Evolutionary conservation across 164 flowering plant genomes (phyloP).

Genomic region (Tetracentron sinense): DNA sequence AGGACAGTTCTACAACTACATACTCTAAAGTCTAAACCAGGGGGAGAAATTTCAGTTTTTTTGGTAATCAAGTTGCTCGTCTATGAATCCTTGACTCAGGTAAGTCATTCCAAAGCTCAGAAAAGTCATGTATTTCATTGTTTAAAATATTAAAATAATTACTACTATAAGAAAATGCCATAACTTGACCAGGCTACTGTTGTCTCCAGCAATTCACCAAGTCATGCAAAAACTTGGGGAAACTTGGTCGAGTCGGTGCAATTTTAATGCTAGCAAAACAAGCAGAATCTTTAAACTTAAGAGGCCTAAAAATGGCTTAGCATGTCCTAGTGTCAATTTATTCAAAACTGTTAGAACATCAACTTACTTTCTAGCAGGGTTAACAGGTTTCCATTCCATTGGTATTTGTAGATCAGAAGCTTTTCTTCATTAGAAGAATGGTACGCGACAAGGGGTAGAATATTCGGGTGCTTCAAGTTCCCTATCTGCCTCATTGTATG

Average conservation of each 20-base stretch:
- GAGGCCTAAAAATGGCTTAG: neutral
- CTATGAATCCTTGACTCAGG: too few relatives aligned
- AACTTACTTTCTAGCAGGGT: slow-evolving; percentile 46
- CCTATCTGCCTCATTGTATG: slow-evolving; percentile 42
- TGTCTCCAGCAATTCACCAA: neutral
- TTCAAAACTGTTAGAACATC: neutral
- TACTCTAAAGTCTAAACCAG: too few relatives aligned
- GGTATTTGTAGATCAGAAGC: slow-evolving; percentile 51
- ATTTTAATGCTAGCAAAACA: too few relatives aligned
- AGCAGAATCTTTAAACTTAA: neutral
- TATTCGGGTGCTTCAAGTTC: slow-evolving; percentile 51
- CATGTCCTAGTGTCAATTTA: neutral
- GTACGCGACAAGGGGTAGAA: slow-evolving; percentile 45
- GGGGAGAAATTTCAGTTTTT: too few relatives aligned
- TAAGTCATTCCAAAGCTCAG: too few relatives aligned
- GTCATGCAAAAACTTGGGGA: neutral
- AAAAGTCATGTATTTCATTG: too few relatives aligned
- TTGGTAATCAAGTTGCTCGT: too few relatives aligned
- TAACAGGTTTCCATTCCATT: slow-evolving; percentile 48
- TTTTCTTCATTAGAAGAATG: slow-evolving; percentile 41
- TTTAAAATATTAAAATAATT: too few relatives aligned
- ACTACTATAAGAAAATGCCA: too few relatives aligned
- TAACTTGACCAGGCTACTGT: too few relatives aligned
- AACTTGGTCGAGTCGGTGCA: neutral
- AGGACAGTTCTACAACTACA: too few relatives aligned